These are phyloP conservation scores for Tuber calosporum DNA, from an alignment of 495 filamentous ascomycete genomes.

Conservation along the genomic window DNA sequence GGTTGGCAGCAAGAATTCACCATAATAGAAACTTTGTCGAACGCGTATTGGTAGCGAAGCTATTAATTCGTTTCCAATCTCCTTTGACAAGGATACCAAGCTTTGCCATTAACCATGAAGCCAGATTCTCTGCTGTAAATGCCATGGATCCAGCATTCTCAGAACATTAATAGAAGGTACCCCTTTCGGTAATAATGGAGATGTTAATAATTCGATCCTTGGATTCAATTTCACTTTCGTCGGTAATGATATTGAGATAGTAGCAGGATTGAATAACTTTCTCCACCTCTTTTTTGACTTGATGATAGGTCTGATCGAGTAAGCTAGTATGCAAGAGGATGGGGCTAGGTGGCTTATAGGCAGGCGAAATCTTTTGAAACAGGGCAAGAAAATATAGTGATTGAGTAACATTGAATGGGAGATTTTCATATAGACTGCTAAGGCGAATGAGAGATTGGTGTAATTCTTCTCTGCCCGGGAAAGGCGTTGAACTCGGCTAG, in stretches of 20 bases:
- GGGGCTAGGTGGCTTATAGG: too few relatives aligned
- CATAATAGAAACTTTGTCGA: neutral
- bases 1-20: neutral
- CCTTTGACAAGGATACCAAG: neutral
- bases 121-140: neutral
- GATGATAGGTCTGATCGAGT: neutral
- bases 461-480: too few relatives aligned
- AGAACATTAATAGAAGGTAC: slow-evolving; percentile 1
- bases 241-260: slow-evolving; percentile 5
- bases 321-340: neutral
- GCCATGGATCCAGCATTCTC: neutral
- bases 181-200: neutral
- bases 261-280: neutral
- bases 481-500: too few relatives aligned
- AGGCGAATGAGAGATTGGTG: too few relatives aligned
- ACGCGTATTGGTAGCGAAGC: neutral
- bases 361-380: too few relatives aligned
- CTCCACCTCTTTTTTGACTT: slow-evolving; percentile 3
- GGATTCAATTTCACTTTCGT: neutral
- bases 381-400: too few relatives aligned
- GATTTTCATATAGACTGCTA: too few relatives aligned
- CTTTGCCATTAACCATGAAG: neutral
- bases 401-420: too few relatives aligned
- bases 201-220: slow-evolving; percentile 7
- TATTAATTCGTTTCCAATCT: neutral